Evolutionary conservation across 106 monocot genomes (phyloP).

Genomic region (Dendrobium nobile): DNA sequence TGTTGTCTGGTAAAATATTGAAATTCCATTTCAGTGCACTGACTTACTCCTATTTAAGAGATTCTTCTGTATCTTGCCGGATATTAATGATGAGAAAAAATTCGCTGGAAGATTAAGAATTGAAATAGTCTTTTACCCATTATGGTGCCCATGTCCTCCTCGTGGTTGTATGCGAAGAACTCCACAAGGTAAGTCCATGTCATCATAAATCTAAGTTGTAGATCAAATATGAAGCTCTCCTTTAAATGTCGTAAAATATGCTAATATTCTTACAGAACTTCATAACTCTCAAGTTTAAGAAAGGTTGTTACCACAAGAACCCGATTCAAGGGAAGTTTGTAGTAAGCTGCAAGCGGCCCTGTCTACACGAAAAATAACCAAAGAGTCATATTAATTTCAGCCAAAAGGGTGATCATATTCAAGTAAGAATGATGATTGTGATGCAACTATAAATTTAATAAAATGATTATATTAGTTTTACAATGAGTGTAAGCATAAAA

Average conservation of each 20-base stretch:
- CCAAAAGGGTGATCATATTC: not conserved
- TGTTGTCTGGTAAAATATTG: not conserved
- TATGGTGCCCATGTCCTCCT: slow-evolving; percentile 91
- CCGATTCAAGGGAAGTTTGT: slow-evolving; percentile 82
- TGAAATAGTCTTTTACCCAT: slow-evolving; percentile 43
- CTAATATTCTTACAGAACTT: not conserved
- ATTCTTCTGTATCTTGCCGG: not conserved
- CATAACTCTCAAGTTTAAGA: not conserved
- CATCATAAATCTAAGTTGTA: slow-evolving; percentile 71
- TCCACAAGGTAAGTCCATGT: slow-evolving; percentile 90
- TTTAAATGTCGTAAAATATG: not conserved
- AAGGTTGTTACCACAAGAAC: slow-evolving; percentile 61
- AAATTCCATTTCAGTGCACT: not conserved
- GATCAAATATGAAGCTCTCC: not conserved
- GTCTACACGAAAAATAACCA: slow-evolving; percentile 32
- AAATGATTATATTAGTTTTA: not conserved
- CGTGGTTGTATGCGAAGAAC: slow-evolving; percentile 84
- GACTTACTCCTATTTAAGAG: not conserved
- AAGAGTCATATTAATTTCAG: not conserved
- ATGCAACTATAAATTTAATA: not conserved
- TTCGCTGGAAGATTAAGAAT: not conserved
- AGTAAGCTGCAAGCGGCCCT: slow-evolving; percentile 96
- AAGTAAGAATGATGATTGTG: not conserved
- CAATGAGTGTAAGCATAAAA: not conserved
- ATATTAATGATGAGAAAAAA: not conserved